Evolutionary conservation across 1,284 basidiomycete genomes (phyloP).

Genomic region (Papiliotrema flavescens): DNA sequence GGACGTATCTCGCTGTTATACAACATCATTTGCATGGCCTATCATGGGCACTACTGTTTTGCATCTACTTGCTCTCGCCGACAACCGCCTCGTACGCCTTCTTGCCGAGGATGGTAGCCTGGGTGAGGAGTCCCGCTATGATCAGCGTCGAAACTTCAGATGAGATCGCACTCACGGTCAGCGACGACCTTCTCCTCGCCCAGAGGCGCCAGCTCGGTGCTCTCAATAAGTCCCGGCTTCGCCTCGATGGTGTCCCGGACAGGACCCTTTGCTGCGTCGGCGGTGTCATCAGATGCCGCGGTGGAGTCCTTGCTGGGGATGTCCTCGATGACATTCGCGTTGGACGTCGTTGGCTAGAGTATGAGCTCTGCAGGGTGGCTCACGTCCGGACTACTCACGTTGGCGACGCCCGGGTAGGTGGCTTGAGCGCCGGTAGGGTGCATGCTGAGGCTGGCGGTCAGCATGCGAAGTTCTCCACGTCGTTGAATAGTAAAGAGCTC

Average conservation of each 20-base stretch:
- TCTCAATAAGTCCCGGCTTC: constrained; percentile 22
- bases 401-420: constrained; percentile 12
- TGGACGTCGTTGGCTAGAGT: background rate
- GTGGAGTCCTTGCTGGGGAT: background rate
- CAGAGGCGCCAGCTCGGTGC: constrained; percentile 24
- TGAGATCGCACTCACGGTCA: constrained; percentile 19
- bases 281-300: background rate
- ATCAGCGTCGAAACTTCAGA: background rate
- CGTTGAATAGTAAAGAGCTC: background rate
- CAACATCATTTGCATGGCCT: background rate
- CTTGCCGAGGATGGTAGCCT: constrained; percentile 19
- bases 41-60: background rate
- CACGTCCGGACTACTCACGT: background rate
- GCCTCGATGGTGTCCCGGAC: constrained; percentile 15
- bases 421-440: constrained; percentile 13
- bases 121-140: constrained; percentile 18
- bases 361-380: background rate
- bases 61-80: constrained; percentile 11
- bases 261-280: constrained; percentile 7
- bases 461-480: background rate
- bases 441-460: constrained; percentile 8
- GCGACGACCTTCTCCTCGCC: constrained; percentile 25
- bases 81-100: constrained; percentile 19
- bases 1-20: background rate
- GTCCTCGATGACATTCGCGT: background rate